Evolutionary conservation across 2,329 filamentous ascomycete genomes (phyloP), one percentile per base, ranked within the genome.

Genomic region (Alternaria angustiovoidea): DNA sequence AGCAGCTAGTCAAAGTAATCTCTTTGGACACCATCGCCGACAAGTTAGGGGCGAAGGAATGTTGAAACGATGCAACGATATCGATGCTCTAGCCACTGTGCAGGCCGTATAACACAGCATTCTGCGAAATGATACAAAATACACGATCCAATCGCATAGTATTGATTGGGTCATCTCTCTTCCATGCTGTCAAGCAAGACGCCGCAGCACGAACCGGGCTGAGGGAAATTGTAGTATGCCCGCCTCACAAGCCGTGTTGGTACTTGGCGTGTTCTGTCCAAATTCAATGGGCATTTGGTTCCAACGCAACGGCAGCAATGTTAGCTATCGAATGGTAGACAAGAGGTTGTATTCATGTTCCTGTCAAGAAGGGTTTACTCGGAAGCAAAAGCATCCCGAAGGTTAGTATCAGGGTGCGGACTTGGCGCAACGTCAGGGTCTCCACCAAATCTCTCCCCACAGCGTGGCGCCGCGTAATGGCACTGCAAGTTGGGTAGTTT

Each of bases 351-450:
- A 20, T 12, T 51, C 6, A 14, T 26, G 2, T 9, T 36, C 22
- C 16, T 32, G 18, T 5, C 34, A 22, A 22, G 2, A 22, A 32
- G 28, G 26, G 4, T 7, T 14, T 14, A 32, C 11, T 47, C 30
- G 18, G 12, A 12, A 12, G 38, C 38, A 41, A 24, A 7, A 24
- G 12, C 18, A 39, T 26, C 7, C 8, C 16, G 2, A 14, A 34
- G 32, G 32, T 34, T 41, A 24, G 36, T 30, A 26, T 42, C 16
- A 26, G 32, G 18, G 16, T 14, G 51, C 30, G 24, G 39, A 47
- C 61, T 63, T 63, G 61, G 61, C 61, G 47, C 61, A 57, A 56
- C 48, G 52, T 57, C 57, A 54, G 49, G 38, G 41, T 53, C 48
- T 52, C 46, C 61, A 54, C 58, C 53, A 36, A 32, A 18, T 44